Base-by-base conservation (phyloP, 2,329 filamentous ascomycete species). In the Chaetomium olivaceum region DNA sequence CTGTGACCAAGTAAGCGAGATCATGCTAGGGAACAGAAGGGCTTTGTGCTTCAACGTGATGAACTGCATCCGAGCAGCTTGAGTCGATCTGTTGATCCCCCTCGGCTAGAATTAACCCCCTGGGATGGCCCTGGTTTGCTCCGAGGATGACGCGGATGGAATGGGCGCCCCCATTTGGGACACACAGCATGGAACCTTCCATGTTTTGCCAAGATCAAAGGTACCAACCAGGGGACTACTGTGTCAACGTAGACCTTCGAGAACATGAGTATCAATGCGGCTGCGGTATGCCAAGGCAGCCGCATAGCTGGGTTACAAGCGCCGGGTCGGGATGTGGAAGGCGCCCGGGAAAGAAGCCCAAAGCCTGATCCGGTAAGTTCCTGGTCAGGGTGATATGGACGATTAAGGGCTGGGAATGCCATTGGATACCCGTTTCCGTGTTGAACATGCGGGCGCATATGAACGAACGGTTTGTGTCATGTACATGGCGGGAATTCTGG, bases 281-380 rank as follows among this genome's bases (percentile, higher is more conserved):
- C 36, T 27, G 25, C 23, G 19, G 21, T 16, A 8, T 59, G 57
- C 57, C 57, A 50, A 59, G 57, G 39, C 43, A 50, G 43, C 57
- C 57, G 39, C 43, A 50, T 43, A 27, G 39, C 57, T 50, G 14
- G 39, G 31, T 46, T 59, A 14, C 46, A 48, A 21, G 46, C n/a
- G 11, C 46, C 46, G 46, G 46, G 21, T 48, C 46, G 46, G 21
- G 14, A 36, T 11, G n/a, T 46, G 8, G n/a, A 25, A 36, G 27
- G 6, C 25, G 43, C 23, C 25, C 57, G 21, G 39, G 31, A 31
- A 23, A n/a, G 9, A 59, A 9, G 25, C 19, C 4, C 23, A 19
- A 21, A 14, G 27, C 8, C 6, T n/a, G 25, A 43, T 16, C 27
- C 57, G 43, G 25, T 14, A 16, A 48, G 12, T 14, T 31, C 16